Base-by-base conservation (phyloP, 192 early-diverging fungal species). In the Gonapodya prolifera region DNA sequence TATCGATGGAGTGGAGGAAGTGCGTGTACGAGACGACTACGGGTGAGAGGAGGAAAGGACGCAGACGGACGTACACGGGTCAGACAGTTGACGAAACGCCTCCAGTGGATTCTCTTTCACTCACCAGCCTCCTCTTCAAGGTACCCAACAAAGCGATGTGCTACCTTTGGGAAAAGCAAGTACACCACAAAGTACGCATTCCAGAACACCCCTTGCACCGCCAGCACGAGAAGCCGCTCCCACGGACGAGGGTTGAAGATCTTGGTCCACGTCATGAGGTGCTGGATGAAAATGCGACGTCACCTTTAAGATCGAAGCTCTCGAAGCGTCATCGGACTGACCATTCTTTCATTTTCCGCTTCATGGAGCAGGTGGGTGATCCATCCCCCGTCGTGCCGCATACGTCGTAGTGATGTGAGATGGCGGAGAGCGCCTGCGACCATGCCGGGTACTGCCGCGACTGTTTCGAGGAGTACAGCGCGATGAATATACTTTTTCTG, bases 121-220 rank as follows among this genome's bases (percentile, higher is more conserved):
- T 61, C 45, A 61, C 45, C 45, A 0, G 96, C 96, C 79, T 92
- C 91, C 84, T 98, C 96, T 83, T 98, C 96, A 33, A 98, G 86
- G 77, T 98, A 98, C 0, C 96, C 96, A 16, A 90, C 89, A 71
- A 98, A 91, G 69, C 94, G 89, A 84, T 98, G 96, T 18, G 92
- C 92, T 1, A 89, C 92, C 32, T 84, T 85, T 28, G 94, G 94
- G 13, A 88, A 91, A 61, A 92, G 28, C 78, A 96, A 80, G 81
- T 98, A 98, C n/a, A 92, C 84, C 31, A 79, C 69, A 80, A 95
- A 96, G 81, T 93, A 98, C 33, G 89, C 84, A 78, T 96, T 96
- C 83, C 94, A 96, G 82, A 96, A 98, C 2, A 92, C 87, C 36
- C 93, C 94, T 82, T 98, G 96, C 33, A 87, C 91, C 1, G 88